Conservation (phyloP, 2,329 filamentous ascomycete species). For the Pleurostoma richardsiae region DNA sequence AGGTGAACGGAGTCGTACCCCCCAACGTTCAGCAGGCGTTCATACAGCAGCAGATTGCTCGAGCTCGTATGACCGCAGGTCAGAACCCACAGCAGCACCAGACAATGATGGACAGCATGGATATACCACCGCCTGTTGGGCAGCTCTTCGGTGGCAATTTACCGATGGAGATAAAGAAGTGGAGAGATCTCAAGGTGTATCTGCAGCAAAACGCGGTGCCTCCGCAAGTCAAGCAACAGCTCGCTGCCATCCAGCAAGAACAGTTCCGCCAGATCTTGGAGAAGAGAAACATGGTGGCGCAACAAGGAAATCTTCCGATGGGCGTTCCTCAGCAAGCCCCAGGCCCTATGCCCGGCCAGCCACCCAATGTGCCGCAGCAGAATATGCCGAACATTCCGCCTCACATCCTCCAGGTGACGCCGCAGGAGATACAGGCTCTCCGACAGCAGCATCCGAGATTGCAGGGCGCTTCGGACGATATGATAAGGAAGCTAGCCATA, state of each 20-base stretch:
- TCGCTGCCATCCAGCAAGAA: slow-evolving; percentile 27
- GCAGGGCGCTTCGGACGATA: slow-evolving; percentile 13
- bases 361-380: slow-evolving; percentile 9
- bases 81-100: slow-evolving; percentile 20
- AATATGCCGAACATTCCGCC: slow-evolving; percentile 9
- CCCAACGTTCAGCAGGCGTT: slow-evolving; percentile 9
- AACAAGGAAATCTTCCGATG: slow-evolving; percentile 12
- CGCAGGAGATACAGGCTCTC: slow-evolving; percentile 17
- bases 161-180: slow-evolving; percentile 41
- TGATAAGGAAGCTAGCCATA: slow-evolving; percentile 10
- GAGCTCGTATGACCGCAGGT: slow-evolving; percentile 6
- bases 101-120: slow-evolving; percentile 41
- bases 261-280: slow-evolving; percentile 28
- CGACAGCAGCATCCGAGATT: slow-evolving; percentile 15
- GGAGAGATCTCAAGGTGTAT: slow-evolving; percentile 41
- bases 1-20: slow-evolving; percentile 8
- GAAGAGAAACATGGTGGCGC: slow-evolving; percentile 14
- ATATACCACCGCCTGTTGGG: slow-evolving; percentile 31
- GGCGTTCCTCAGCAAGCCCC: slow-evolving; percentile 7
- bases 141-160: slow-evolving; percentile 22
- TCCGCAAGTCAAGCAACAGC: slow-evolving; percentile 21
- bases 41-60: slow-evolving; percentile 15
- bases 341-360: slow-evolving; percentile 6
- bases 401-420: slow-evolving; percentile 14
- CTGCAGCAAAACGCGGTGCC: slow-evolving; percentile 26